phyloP scores from a whole-genome alignment of 371 early-diverging fungal genomes.

The Mucor plumbeus region DNA sequence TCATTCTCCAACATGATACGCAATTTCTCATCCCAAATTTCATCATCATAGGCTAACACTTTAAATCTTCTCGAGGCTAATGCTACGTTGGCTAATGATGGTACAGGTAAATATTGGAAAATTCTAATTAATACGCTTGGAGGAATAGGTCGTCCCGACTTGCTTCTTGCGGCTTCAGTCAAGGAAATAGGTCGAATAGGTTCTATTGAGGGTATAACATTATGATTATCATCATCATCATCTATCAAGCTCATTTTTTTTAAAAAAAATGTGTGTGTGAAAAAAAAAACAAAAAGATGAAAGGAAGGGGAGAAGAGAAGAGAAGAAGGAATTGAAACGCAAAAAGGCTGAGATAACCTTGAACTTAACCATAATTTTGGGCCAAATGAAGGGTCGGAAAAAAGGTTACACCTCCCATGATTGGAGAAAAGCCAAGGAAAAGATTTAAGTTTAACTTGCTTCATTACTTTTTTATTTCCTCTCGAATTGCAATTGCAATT shows the following conservation, averaged over 20 bases:
- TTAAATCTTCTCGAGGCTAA: slow-evolving; percentile 65
- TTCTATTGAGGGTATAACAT: slow-evolving; percentile 1
- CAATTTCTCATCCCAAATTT: slow-evolving; percentile 67
- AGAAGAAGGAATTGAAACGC: neutral
- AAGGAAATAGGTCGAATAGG: slow-evolving; percentile 1
- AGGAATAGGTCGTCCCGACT: slow-evolving; percentile 31
- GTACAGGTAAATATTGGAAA: slow-evolving; percentile 56
- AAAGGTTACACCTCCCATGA: neutral
- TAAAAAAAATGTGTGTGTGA: neutral
- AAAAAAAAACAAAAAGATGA: neutral
- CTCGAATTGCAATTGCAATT: too few species aligned
- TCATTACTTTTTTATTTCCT: neutral
- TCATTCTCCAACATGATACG: slow-evolving; percentile 41
- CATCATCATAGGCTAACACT: slow-evolving; percentile 68
- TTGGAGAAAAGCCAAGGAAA: neutral
- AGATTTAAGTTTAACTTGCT: neutral
- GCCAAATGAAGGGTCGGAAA: neutral
- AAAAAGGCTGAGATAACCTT: slow-evolving; percentile 1
- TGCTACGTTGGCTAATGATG: slow-evolving; percentile 54
- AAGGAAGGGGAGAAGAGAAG: neutral
- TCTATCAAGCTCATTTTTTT: neutral
- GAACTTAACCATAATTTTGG: slow-evolving; percentile 5
- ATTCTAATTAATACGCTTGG: slow-evolving; percentile 57
- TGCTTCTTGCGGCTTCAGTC: neutral
- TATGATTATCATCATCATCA: neutral